Conservation (phyloP, 768 basidiomycete species). For the Tylopilus sp. region DNA sequence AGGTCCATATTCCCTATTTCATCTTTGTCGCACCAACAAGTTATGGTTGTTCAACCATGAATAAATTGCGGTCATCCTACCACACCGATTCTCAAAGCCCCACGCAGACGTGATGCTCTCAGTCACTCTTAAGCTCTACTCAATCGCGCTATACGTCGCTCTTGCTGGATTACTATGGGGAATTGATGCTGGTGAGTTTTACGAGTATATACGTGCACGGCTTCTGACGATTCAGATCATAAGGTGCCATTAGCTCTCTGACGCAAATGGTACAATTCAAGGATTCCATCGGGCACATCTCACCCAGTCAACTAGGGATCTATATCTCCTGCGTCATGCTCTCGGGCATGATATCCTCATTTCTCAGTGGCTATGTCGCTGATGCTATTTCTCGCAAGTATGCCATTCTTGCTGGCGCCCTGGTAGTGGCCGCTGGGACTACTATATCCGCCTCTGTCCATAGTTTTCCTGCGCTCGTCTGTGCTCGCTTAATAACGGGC, state of each 20-base stretch:
- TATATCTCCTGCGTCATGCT: conserved; percentile 43
- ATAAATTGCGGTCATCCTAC: too few relatives aligned
- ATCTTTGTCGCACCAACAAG: too few relatives aligned
- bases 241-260: conserved; percentile 41
- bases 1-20: too few relatives aligned
- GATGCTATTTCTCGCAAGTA: conserved; percentile 46
- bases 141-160: conserved; percentile 25
- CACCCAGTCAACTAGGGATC: conserved; percentile 39
- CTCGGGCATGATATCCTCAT: conserved; percentile 39
- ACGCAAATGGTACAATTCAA: conserved; percentile 46
- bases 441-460: conserved; percentile 37
- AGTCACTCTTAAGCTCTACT: conserved; percentile 18
- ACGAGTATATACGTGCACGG: background rate
- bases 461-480: conserved; percentile 37
- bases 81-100: too few relatives aligned
- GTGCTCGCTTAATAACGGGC: conserved; percentile 45
- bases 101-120: background rate
- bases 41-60: too few relatives aligned
- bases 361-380: conserved; percentile 41
- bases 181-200: conserved; percentile 26
- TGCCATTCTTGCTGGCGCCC: conserved; percentile 42
- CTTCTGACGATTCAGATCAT: background rate
- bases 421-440: conserved; percentile 41
- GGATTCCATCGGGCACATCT: conserved; percentile 34
- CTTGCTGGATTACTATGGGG: conserved; percentile 31